Base-by-base conservation (phyloP, 163 green algal species). In the Scenedesmus sp. region DNA sequence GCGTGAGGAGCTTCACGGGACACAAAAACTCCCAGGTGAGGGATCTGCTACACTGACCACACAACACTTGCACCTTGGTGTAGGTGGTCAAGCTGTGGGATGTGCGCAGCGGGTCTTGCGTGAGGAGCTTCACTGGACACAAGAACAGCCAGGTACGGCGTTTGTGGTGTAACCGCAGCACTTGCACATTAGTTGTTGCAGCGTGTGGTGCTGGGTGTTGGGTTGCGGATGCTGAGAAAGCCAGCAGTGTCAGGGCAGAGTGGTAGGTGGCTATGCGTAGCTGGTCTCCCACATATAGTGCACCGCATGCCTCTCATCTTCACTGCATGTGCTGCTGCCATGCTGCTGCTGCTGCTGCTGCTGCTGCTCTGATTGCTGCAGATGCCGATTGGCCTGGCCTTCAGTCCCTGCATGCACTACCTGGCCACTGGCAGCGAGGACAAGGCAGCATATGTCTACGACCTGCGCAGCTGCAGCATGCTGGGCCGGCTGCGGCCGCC, bases 401-500 rank as follows among this genome's bases (percentile, higher is more conserved):
- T 95, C 86, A 92, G 84, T 77, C 93, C 91, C 88, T 94, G 91
- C 88, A 84, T 94, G 89, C 91, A 93, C 55, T 97, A 94, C 90
- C 88, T 97, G 34, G 95, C 94, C 1, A 92, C 84, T 7, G 95
- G 95, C 70, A 95, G 90, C 15, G 95, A 97, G 84, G 95, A 97
- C 91, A 94, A 95, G 92, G 90, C 91, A 52, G 94, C 90, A 20
- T 94, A 94, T 70, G 84, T 96, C 59, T 97, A 96, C 86, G 95
- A 97, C 89, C n/a, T 97, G 57, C 86, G 95, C 6, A 90, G 88
- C 34, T 89, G 76, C 54, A 90, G 26, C 20, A 15, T 92, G 89
- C 82, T 92, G 60, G 83, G 91, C 84, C 91, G 92, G 76, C 74
- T 93, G 66, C 83, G 92, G 66, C 76, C 85, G 64, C n/a, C n/a